A percentile compares a stretch with the other conserved stretches of the same genome.
Evolutionary conservation across 2,329 filamentous ascomycete species (phyloP).

Genomic region (Diaporthe sp.): DNA sequence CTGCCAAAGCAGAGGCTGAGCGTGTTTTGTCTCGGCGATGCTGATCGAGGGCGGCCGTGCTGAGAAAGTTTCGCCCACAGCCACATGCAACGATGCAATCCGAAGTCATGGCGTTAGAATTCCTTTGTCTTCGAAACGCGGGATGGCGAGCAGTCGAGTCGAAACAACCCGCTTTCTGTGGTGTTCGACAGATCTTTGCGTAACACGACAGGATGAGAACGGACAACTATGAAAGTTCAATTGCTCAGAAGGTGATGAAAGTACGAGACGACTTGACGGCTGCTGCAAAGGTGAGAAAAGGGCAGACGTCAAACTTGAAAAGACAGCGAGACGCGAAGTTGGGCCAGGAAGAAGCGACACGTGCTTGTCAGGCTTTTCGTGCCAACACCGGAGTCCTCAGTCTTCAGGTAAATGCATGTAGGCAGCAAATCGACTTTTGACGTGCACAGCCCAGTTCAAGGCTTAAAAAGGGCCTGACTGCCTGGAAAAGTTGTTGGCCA

Average conservation of each 20-base stretch:
- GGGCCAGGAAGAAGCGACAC: not conserved
- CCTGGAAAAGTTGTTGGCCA: not conserved
- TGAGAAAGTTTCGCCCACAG: not conserved
- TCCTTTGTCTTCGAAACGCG: not conserved
- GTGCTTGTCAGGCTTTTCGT: not conserved
- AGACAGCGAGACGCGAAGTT: too few relatives aligned
- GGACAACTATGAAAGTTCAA: not conserved
- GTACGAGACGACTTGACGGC: not conserved
- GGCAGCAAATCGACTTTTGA: not conserved
- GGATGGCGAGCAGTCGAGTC: not conserved
- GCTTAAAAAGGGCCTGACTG: not conserved
- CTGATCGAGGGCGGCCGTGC: not conserved
- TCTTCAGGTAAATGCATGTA: not conserved
- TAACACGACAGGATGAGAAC: not conserved
- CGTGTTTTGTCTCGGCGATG: not conserved
- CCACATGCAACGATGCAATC: not conserved
- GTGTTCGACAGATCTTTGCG: not conserved
- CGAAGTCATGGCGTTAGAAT: not conserved
- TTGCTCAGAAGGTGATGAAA: not conserved
- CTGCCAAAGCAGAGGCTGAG: not conserved
- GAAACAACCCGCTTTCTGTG: not conserved
- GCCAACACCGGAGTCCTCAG: not conserved
- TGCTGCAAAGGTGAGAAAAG: not conserved
- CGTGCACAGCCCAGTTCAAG: not conserved
- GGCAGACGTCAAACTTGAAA: not conserved